These are phyloP conservation scores for Mesembryanthemum crystallinum DNA, from an alignment of 148 eudicot species.

Conservation along the genomic window DNA sequence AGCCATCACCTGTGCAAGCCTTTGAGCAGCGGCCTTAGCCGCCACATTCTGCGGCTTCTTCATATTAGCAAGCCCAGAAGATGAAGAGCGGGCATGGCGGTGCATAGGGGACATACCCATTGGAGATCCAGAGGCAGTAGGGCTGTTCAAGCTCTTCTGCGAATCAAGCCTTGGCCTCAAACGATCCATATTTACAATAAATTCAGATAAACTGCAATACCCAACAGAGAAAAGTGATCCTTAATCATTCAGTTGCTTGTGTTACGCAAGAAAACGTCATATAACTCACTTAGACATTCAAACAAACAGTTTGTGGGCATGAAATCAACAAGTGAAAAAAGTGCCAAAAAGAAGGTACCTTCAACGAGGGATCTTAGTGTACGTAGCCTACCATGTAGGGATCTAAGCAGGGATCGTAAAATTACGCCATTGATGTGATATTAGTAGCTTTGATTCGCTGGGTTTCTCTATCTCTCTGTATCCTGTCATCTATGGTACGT, in stretches of 20 bases:
- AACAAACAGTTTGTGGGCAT: slow-evolving; percentile 28
- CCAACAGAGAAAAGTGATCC: slow-evolving; percentile 13
- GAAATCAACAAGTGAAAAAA: slow-evolving; percentile 6
- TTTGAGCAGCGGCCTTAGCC: slow-evolving; percentile 71
- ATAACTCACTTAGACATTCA: slow-evolving; percentile 10
- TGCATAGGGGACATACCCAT: slow-evolving; percentile 37
- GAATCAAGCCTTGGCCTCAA: slow-evolving; percentile 33
- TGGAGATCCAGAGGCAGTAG: slow-evolving; percentile 28
- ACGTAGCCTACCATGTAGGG: not conserved
- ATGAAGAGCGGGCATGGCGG: slow-evolving; percentile 55
- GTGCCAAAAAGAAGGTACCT: not conserved
- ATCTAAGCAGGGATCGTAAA: not conserved
- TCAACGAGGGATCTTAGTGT: slow-evolving; percentile 1
- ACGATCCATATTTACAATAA: slow-evolving; percentile 42
- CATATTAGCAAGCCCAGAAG: slow-evolving; percentile 27
- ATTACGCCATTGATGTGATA: not conserved
- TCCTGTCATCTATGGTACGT: not conserved
- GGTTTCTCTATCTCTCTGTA: not conserved
- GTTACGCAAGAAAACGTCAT: not conserved
- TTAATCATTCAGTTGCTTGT: not conserved
- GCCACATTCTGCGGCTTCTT: slow-evolving; percentile 56
- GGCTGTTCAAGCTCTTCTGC: slow-evolving; percentile 33
- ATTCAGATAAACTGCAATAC: slow-evolving; percentile 11
- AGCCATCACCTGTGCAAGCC: slow-evolving; percentile 85
- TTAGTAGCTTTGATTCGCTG: not conserved